phyloP scores from a whole-genome alignment of 2,329 filamentous ascomycete species.

The Penicillium capsulatum region DNA sequence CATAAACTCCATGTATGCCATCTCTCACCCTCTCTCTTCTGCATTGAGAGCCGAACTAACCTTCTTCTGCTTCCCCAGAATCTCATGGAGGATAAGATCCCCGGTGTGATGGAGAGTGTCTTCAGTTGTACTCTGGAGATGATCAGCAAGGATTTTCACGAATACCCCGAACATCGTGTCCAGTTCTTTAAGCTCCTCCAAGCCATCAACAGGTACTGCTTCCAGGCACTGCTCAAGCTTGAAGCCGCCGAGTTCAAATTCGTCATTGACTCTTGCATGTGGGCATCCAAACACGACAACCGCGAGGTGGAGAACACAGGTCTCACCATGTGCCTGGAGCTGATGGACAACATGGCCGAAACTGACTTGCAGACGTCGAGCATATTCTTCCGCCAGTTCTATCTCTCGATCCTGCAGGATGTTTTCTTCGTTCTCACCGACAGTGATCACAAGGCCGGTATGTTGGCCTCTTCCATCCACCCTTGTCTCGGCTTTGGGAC shows the following conservation, averaged over 20 bases:
- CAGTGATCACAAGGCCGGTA: slow-evolving; percentile 90
- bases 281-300: slow-evolving; percentile 99
- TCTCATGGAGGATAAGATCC: slow-evolving; percentile 97
- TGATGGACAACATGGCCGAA: slow-evolving; percentile 96
- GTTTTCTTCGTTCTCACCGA: slow-evolving; percentile 98
- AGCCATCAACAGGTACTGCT: slow-evolving; percentile 95
- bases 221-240: slow-evolving; percentile 87
- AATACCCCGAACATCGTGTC: slow-evolving; percentile 97
- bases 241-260: slow-evolving; percentile 98
- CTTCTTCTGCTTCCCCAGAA: slow-evolving; percentile 48
- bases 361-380: slow-evolving; percentile 81
- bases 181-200: slow-evolving; percentile 97
- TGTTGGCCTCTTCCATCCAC: slow-evolving; percentile 16
- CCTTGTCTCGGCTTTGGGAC: not conserved
- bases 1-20: slow-evolving; percentile 86
- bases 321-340: slow-evolving; percentile 94
- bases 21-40: not conserved
- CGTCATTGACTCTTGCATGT: slow-evolving; percentile 98
- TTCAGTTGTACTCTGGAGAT: slow-evolving; percentile 98
- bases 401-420: slow-evolving; percentile 89
- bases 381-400: slow-evolving; percentile 97
- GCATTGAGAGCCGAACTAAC: slow-evolving; percentile 50
- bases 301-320: slow-evolving; percentile 94
- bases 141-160: slow-evolving; percentile 99
- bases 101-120: slow-evolving; percentile 95